A percentile compares a stretch with the other conserved stretches of the same genome.
Conservation (phyloP, 805 yeast genomes). For the Pichia nakasei region DNA sequence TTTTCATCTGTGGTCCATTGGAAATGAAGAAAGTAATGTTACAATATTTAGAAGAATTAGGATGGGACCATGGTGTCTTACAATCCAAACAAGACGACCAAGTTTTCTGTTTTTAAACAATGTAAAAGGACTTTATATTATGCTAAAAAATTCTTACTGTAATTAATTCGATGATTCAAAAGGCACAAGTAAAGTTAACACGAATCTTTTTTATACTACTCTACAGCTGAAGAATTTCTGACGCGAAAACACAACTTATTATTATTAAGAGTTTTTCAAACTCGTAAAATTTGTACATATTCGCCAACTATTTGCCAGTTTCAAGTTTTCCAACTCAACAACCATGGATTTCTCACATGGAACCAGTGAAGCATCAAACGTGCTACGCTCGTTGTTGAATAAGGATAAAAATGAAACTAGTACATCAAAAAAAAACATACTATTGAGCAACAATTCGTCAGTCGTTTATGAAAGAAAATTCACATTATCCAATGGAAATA, state of each 20-base stretch:
- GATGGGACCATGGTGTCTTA: conserved; percentile 40
- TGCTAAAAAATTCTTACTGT: too few relatives aligned
- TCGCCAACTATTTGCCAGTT: too few relatives aligned
- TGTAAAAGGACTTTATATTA: too few relatives aligned
- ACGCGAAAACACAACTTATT: too few relatives aligned
- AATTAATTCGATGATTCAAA: too few relatives aligned
- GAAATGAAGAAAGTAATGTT: conserved; percentile 51
- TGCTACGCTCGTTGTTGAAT: neutral
- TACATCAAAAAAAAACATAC: neutral
- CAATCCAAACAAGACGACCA: conserved; percentile 28
- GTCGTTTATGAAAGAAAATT: conserved; percentile 9
- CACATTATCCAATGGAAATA: conserved; percentile 18
- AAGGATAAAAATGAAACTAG: neutral
- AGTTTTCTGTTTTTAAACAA: conserved; percentile 27
- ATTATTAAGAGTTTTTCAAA: too few relatives aligned
- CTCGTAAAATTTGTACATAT: too few relatives aligned
- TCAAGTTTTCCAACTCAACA: too few relatives aligned
- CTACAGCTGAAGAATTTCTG: too few relatives aligned
- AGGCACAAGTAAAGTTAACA: too few relatives aligned
- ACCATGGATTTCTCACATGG: neutral
- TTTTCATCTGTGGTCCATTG: conserved; percentile 70
- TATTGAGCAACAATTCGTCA: neutral
- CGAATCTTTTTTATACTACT: too few relatives aligned
- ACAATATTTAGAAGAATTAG: conserved; percentile 45
- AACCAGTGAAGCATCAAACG: neutral